Conservation (phyloP, 345 rosid genomes). For the Sonneratia caseolaris region DNA sequence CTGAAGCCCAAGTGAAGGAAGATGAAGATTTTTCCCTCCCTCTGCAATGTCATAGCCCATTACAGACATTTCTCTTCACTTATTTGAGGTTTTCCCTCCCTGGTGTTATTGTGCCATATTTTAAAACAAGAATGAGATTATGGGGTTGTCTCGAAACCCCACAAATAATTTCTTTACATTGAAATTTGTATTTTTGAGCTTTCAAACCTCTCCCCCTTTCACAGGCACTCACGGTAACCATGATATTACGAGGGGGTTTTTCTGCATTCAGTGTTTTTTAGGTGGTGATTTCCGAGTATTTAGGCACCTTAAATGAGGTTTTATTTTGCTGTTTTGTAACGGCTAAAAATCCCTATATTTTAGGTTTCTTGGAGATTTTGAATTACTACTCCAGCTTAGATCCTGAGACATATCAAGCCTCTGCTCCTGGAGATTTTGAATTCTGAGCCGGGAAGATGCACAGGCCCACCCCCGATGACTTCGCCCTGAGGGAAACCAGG, state of each 20-base stretch:
- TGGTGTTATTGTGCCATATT: no score
- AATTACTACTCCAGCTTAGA: neutral
- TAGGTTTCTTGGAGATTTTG: conserved; percentile 1
- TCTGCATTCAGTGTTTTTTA: neutral
- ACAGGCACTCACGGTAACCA: neutral
- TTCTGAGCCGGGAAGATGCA: conserved; percentile 8
- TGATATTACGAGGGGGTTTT: neutral
- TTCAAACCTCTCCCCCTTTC: neutral
- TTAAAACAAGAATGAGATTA: neutral
- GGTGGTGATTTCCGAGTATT: neutral
- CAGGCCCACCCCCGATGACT: conserved; percentile 19
- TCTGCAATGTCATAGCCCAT: neutral
- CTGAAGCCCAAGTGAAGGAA: neutral
- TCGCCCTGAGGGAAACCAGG: conserved; percentile 26
- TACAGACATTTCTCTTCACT: neutral
- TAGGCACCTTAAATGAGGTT: neutral
- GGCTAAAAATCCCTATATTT: neutral
- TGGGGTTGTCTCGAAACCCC: neutral
- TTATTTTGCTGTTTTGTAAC: neutral
- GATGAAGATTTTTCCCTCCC: neutral
- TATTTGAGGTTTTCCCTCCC: neutral
- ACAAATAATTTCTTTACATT: neutral
- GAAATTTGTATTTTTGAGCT: neutral
- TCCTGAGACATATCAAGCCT: neutral
- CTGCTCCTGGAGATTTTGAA: neutral